Evolutionary conservation across 345 rosid species (phyloP), one percentile per base, ranked within the genome.

Genomic region (Nephelium lappaceum): DNA sequence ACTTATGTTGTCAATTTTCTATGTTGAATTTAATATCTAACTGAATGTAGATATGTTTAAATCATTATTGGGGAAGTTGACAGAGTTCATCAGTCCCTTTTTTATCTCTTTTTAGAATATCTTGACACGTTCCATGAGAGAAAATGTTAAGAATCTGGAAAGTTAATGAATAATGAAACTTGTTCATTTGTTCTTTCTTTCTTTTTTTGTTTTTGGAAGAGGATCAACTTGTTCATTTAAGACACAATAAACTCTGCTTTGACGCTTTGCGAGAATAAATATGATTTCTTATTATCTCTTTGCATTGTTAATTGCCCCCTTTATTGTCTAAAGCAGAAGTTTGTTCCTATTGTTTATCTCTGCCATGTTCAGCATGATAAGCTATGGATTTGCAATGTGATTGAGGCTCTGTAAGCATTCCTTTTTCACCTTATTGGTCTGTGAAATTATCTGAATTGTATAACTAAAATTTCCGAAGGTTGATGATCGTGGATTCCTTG

Each of bases 401-500:
- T 68, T 39, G 24, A 53, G 69, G 25, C 42, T 49, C 23, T 36
- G 57, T 70, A 62, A 53, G 63, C 60, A 11, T 15, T 8, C 2
- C 1, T 41, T 5, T 23, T 62, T 70, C 11, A 58, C 21, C 23
- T 4, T 41, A 19, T 8, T 47, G 60, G 71, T 38, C 47, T 67
- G 36, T 49, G n/a, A 24, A 11, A 45, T 65, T 6, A 75, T 31
- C 38, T 65, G 8, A 65, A n/a, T 49, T 1, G 11, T 6, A 16
- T 47, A 38, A 72, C 25, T 25, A 45, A 10, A 23, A 39, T 71
- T 19, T 27, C 15, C 25, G 42, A 64, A 93, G 98, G 95, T 87
- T 71, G 81, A 90, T 72, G 43, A 62, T 77, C 4, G 27, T 75
- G 95, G 97, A 76, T 90, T 85, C 80, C 51, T 93, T 64, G 90